Evolutionary conservation across 805 yeast species (phyloP).

Genomic region (Candida rishiriensis): DNA sequence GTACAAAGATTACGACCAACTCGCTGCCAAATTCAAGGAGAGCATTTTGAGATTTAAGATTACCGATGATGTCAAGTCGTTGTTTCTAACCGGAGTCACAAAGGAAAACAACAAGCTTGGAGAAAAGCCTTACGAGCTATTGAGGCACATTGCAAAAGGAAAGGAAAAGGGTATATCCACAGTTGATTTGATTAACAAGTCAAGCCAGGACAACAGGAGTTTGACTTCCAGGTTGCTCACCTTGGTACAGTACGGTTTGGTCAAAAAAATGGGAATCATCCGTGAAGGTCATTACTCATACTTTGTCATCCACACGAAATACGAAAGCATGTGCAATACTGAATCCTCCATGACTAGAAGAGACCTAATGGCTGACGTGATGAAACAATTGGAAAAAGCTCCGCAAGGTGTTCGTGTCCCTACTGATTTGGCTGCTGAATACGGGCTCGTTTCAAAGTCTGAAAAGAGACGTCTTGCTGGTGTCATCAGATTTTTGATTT

Average conservation of each 20-base stretch:
- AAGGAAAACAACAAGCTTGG: conserved; percentile 51
- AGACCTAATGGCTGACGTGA: conserved; percentile 30
- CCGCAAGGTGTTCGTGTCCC: conserved; percentile 59
- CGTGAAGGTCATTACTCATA: conserved; percentile 25
- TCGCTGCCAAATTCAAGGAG: conserved; percentile 9
- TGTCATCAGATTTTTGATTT: conserved; percentile 47
- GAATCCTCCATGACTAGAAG: conserved; percentile 6
- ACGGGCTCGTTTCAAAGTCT: conserved; percentile 41
- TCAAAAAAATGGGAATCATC: conserved; percentile 48
- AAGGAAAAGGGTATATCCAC: conserved; percentile 57
- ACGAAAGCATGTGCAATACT: too few species aligned
- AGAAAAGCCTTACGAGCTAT: conserved; percentile 47
- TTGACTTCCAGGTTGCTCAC: conserved; percentile 57
- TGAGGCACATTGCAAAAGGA: conserved; percentile 56
- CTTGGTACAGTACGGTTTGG: conserved; percentile 45
- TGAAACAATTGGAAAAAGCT: conserved; percentile 49
- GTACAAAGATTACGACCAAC: conserved; percentile 1
- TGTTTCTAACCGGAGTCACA: conserved; percentile 51
- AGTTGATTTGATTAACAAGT: conserved; percentile 46
- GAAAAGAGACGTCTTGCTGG: conserved; percentile 35
- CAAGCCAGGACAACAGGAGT: conserved; percentile 71
- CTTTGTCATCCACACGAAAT: background rate
- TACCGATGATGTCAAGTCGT: conserved; percentile 53
- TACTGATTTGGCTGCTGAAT: conserved; percentile 55
- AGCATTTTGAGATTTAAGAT: conserved; percentile 31